A percentile compares a stretch with the other conserved stretches of the same genome.
Conservation (phyloP, 305 asterid species). For the Solanum aculeatissimum region DNA sequence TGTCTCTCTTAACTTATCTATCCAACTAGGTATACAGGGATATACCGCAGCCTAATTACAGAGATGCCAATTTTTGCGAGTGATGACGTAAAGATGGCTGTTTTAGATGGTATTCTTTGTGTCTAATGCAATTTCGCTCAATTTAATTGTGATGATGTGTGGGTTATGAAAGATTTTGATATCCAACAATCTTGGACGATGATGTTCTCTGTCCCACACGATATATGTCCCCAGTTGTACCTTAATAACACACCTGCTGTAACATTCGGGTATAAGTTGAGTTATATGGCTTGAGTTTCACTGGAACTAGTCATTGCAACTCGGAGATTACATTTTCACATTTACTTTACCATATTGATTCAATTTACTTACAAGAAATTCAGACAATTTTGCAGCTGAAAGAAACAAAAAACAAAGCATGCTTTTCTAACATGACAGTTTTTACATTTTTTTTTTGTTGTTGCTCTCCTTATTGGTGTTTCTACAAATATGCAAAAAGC, state of each 20-base stretch:
- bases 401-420: background rate
- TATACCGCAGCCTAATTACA: background rate
- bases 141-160: background rate
- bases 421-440: background rate
- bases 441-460: background rate
- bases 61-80: background rate
- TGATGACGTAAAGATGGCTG: background rate
- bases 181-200: background rate
- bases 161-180: background rate
- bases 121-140: background rate
- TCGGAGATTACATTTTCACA: background rate
- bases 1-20: background rate
- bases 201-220: background rate
- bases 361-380: background rate
- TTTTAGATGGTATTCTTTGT: background rate
- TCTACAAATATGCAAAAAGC: conserved; percentile 47
- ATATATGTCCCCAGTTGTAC: too few relatives aligned
- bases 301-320: background rate
- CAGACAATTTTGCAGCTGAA: background rate
- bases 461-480: background rate
- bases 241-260: too few relatives aligned
- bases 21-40: background rate
- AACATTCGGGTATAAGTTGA: background rate
- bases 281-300: background rate
- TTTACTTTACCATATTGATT: background rate